These are phyloP conservation scores for Suillus lakei DNA, from an alignment of 768 basidiomycete species.

Conservation along the genomic window DNA sequence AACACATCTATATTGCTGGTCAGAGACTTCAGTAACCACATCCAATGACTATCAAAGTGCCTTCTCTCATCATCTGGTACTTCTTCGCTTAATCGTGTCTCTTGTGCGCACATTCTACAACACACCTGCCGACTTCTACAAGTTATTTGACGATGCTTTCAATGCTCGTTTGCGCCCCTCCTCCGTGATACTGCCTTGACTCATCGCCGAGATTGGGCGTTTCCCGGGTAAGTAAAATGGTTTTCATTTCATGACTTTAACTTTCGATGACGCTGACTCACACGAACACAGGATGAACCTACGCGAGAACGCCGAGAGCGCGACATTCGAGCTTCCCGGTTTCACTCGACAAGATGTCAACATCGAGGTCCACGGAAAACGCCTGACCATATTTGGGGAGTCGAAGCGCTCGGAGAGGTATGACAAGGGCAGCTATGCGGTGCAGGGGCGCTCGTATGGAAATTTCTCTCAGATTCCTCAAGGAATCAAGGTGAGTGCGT, in stretches of 20 bases:
- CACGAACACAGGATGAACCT: background rate
- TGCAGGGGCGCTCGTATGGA: no score
- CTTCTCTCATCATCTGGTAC: background rate
- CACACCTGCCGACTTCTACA: slow-evolving; percentile 45
- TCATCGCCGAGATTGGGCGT: background rate
- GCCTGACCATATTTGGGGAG: slow-evolving; percentile 52
- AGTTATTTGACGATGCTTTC: slow-evolving; percentile 45
- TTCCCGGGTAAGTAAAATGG: slow-evolving; percentile 32
- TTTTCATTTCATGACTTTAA: background rate
- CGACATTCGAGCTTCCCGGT: background rate
- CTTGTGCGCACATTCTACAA: slow-evolving; percentile 36
- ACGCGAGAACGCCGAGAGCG: background rate
- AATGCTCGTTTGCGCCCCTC: slow-evolving; percentile 26
- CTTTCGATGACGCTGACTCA: background rate
- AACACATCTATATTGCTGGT: no score
- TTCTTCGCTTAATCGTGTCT: slow-evolving; percentile 24
- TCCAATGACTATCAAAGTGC: background rate
- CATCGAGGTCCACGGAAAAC: slow-evolving; percentile 25
- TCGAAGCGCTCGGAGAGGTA: no score
- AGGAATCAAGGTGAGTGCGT: no score
- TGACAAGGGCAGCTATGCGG: no score
- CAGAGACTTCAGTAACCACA: background rate
- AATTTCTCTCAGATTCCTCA: no score
- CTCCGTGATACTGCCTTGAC: slow-evolving; percentile 14
- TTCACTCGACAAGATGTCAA: no score